Conservation (phyloP, 1,284 basidiomycete species). For the Malassezia sympodialis region DNA sequence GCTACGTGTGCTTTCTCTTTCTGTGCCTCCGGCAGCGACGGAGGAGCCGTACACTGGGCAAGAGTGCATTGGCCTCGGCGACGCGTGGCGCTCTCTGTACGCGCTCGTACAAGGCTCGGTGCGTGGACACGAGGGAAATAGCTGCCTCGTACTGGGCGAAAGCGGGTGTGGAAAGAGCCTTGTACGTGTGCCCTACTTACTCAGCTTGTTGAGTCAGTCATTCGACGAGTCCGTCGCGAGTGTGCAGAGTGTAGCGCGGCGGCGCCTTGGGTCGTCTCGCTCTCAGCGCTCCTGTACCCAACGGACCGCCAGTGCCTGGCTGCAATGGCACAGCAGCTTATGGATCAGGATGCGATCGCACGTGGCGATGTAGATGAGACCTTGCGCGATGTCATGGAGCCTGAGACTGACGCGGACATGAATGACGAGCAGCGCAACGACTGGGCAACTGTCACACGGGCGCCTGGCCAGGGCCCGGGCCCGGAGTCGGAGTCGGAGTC, state of each 20-base stretch:
- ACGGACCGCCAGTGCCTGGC: constrained; percentile 38
- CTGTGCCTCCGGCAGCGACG: constrained; percentile 6
- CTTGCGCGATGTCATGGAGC: neutral
- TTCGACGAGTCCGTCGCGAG: constrained; percentile 13
- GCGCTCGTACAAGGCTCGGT: constrained; percentile 26
- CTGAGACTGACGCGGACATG: constrained; percentile 1
- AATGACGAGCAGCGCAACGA: constrained; percentile 12
- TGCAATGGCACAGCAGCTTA: constrained; percentile 41
- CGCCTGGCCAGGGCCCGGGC: neutral
- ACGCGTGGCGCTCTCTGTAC: constrained; percentile 28
- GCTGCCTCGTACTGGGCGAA: constrained; percentile 35
- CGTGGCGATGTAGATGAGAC: constrained; percentile 10
- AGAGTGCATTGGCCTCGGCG: constrained; percentile 29
- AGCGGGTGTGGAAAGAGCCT: constrained; percentile 31
- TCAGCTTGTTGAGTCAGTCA: constrained; percentile 31
- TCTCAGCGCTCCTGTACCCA: constrained; percentile 29
- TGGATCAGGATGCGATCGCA: constrained; percentile 32
- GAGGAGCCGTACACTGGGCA: constrained; percentile 12
- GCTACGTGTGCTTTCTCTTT: constrained; percentile 4
- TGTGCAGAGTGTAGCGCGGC: no score
- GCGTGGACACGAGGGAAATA: constrained; percentile 33
- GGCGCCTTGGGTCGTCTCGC: constrained; percentile 19
- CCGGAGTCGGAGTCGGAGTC: neutral
- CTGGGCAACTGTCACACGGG: neutral
- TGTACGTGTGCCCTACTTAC: constrained; percentile 8